Conservation (phyloP, 2,329 filamentous ascomycete genomes). For the Anthostomella pinea region DNA sequence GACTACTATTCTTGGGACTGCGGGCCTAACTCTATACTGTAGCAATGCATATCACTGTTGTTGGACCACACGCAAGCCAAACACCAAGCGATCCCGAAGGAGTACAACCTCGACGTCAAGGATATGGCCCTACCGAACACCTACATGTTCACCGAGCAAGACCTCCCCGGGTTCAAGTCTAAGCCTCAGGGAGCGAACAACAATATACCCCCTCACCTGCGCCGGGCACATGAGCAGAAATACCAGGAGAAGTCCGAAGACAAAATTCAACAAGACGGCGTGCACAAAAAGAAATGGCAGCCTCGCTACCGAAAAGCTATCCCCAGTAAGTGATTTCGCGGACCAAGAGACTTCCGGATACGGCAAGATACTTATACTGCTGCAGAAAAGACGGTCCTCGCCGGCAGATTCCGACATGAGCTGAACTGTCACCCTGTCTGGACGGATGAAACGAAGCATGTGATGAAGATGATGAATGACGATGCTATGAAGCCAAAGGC, state of each 20-base stretch:
- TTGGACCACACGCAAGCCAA: slow-evolving; percentile 61
- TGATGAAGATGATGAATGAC: slow-evolving; percentile 57
- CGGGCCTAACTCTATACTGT: too few relatives aligned
- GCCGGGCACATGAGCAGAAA: slow-evolving; percentile 41
- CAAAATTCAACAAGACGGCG: slow-evolving; percentile 45
- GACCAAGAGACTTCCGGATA: neutral
- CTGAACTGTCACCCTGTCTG: slow-evolving; percentile 71
- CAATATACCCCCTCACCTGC: slow-evolving; percentile 57
- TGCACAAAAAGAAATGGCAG: slow-evolving; percentile 44
- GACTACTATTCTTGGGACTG: too few relatives aligned
- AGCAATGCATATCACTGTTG: slow-evolving; percentile 60
- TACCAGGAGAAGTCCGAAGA: slow-evolving; percentile 40
- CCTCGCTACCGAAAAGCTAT: slow-evolving; percentile 70
- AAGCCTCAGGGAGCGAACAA: slow-evolving; percentile 57
- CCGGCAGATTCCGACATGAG: slow-evolving; percentile 72
- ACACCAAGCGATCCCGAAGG: slow-evolving; percentile 77
- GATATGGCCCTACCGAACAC: slow-evolving; percentile 71
- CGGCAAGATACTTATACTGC: slow-evolving; percentile 6
- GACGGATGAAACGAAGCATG: slow-evolving; percentile 64
- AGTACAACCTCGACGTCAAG: slow-evolving; percentile 76
- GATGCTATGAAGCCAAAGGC: slow-evolving; percentile 59
- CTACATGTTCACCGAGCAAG: slow-evolving; percentile 90
- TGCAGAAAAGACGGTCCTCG: slow-evolving; percentile 73
- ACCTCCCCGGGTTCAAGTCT: slow-evolving; percentile 73
- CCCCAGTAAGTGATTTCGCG: slow-evolving; percentile 57